Evolutionary conservation across 177 flowering plant species (phyloP).

Genomic region (Tripterygium wilfordii): DNA sequence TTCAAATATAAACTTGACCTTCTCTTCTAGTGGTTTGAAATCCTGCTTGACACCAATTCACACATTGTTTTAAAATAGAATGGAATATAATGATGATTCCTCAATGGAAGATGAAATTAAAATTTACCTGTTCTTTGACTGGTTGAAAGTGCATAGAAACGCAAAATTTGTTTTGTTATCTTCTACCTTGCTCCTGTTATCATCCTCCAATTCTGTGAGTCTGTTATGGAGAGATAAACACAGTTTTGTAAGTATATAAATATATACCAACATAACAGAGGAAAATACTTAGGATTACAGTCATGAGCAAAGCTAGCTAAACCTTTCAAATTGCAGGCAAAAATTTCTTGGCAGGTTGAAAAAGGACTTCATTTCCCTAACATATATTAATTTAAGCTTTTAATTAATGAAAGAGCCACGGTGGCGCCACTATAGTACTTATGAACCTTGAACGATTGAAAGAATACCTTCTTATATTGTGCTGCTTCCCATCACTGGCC

Average conservation of each 20-base stretch:
- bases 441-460: no score
- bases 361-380: constrained; percentile 47
- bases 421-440: no score
- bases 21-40: constrained; percentile 33
- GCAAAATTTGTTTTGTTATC: constrained; percentile 81
- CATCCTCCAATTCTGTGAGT: constrained; percentile 22
- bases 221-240: constrained; percentile 20
- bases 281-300: no score
- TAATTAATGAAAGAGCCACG: no score
- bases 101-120: no score
- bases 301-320: constrained; percentile 2
- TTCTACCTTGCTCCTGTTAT: constrained; percentile 36
- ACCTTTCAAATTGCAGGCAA: constrained; percentile 67
- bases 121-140: constrained; percentile 57
- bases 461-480: constrained; percentile 34
- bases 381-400: not conserved
- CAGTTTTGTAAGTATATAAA: no score
- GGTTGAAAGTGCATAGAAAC: constrained; percentile 71
- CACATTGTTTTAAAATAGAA: not conserved
- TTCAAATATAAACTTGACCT: constrained; percentile 37
- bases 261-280: no score
- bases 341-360: constrained; percentile 78
- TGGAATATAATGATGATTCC: no score
- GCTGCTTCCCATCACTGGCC: constrained; percentile 20
- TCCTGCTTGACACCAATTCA: constrained; percentile 54